Percentiles rank a stretch among this genome's conserved stretches.
Conservation (phyloP, 352 stramenopile species). For the Aphanomyces cochlioides region DNA sequence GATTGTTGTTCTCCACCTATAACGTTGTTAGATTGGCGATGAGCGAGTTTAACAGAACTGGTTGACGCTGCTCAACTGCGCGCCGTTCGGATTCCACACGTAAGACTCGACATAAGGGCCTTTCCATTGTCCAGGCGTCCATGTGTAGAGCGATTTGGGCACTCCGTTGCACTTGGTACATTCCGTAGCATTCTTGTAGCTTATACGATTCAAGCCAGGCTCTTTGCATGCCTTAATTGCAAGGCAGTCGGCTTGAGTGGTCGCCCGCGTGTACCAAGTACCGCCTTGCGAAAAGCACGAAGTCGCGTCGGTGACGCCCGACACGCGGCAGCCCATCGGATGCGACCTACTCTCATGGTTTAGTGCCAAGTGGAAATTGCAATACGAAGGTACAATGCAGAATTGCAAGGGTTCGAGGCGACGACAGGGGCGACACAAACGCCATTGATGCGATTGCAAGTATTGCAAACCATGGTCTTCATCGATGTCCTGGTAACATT, state of each 20-base stretch:
- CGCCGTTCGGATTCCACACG: conserved; percentile 3
- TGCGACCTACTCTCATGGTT: not conserved
- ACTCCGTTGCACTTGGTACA: conserved; percentile 5
- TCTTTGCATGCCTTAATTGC: not conserved
- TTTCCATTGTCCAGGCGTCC: conserved; percentile 1
- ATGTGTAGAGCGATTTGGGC: not conserved
- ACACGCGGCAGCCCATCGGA: conserved; percentile 17
- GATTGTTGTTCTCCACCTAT: conserved; percentile 5
- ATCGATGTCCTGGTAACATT: not conserved
- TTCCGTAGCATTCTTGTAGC: not conserved
- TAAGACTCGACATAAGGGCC: not conserved
- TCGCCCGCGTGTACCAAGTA: conserved; percentile 15
- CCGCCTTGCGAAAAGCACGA: not conserved
- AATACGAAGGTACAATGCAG: too few relatives aligned
- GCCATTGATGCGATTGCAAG: conserved; percentile 3
- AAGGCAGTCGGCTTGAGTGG: conserved; percentile 9
- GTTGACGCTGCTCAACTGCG: conserved; percentile 2
- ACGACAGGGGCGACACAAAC: conserved; percentile 2
- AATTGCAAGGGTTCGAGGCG: not conserved
- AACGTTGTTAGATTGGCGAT: too few relatives aligned
- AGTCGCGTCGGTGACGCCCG: not conserved
- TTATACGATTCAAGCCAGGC: not conserved
- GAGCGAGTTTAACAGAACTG: not conserved
- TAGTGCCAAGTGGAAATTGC: too few relatives aligned
- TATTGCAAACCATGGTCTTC: not conserved